Conservation (phyloP, 345 rosid species). For the Brassica cretica region DNA sequence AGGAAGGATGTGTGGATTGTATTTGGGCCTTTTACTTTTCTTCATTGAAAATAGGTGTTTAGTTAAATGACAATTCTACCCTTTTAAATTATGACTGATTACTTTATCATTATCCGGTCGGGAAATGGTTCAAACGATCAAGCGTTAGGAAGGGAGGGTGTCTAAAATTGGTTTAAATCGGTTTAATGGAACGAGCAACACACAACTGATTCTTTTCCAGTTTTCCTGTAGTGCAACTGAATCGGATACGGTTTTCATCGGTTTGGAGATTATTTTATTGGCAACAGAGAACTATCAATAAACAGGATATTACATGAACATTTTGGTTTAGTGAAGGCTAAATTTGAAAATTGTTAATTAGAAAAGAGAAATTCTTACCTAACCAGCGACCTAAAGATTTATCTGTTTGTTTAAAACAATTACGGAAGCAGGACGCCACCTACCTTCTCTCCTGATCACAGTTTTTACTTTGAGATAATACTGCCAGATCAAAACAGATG, state of each 20-base stretch:
- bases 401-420: not conserved
- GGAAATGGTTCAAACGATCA: not conserved
- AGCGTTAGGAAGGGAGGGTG: not conserved
- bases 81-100: not conserved
- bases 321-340: not conserved
- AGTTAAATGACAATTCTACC: not conserved
- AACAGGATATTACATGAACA: not conserved
- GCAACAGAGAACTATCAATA: not conserved
- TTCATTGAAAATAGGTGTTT: not conserved
- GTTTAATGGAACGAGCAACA: slow-evolving; percentile 1
- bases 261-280: not conserved
- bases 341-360: not conserved
- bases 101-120: not conserved
- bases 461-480: not conserved
- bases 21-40: slow-evolving; percentile 17
- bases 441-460: not conserved
- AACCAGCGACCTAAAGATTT: not conserved
- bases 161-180: not conserved
- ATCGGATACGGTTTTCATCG: not conserved
- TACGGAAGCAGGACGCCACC: not conserved
- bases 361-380: not conserved
- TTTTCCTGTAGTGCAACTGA: not conserved
- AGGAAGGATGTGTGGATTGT: slow-evolving; percentile 18
- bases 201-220: not conserved
- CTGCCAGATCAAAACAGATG: not conserved